phyloP scores from a whole-genome alignment of 2,329 filamentous ascomycete genomes.

The Phialocephala subalpina region DNA sequence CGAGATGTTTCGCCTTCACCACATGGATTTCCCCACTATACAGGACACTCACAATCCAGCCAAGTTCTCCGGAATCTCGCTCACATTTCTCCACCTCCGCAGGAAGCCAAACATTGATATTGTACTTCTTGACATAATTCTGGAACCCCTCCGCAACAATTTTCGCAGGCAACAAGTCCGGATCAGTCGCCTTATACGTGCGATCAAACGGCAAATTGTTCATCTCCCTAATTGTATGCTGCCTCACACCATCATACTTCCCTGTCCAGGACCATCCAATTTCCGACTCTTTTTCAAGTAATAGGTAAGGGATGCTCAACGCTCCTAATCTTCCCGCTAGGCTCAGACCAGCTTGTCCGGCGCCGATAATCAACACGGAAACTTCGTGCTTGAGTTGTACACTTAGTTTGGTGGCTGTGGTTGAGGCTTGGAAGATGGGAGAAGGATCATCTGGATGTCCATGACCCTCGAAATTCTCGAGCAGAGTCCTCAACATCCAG shows the following conservation, averaged over 20 bases:
- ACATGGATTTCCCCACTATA: constrained; percentile 49
- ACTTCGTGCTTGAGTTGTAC: background rate
- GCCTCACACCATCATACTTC: constrained; percentile 68
- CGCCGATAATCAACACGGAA: constrained; percentile 49
- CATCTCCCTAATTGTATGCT: constrained; percentile 71
- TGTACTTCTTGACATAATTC: constrained; percentile 66
- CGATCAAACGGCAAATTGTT: constrained; percentile 68
- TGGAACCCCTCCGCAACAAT: constrained; percentile 74
- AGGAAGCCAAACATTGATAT: constrained; percentile 71
- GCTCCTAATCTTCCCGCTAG: constrained; percentile 64
- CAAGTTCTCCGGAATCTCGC: constrained; percentile 53
- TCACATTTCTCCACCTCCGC: constrained; percentile 55
- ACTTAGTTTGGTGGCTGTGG: no score
- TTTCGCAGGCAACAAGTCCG: constrained; percentile 73
- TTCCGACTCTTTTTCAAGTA: constrained; percentile 62
- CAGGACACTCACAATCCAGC: constrained; percentile 53
- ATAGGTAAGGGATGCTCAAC: constrained; percentile 59
- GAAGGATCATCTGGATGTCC: constrained; percentile 23
- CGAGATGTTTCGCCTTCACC: constrained; percentile 50
- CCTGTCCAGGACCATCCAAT: constrained; percentile 70
- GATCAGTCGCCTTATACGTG: constrained; percentile 67
- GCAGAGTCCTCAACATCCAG: constrained; percentile 24
- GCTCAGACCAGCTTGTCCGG: constrained; percentile 65
- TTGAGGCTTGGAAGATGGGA: constrained; percentile 7
- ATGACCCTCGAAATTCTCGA: constrained; percentile 23